A percentile compares a stretch with the other conserved stretches of the same genome.
Conservation (phyloP, 225 moss, liverwort and hornwort species). For the Marchantia polymorpha region DNA sequence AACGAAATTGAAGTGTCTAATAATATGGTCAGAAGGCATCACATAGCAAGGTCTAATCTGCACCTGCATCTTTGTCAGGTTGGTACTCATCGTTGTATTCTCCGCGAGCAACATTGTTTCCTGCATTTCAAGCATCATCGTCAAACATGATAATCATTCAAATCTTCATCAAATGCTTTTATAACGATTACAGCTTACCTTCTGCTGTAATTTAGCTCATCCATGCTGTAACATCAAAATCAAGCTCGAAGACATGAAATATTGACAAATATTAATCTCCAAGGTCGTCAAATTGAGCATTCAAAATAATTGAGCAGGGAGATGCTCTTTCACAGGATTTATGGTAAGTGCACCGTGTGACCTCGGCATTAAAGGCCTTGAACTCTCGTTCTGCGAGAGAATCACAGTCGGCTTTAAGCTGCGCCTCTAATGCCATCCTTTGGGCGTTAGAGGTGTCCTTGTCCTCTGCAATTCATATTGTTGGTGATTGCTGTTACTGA, state of each 20-base stretch:
- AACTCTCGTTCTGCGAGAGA: conserved; percentile 53
- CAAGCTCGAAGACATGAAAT: neutral
- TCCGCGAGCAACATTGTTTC: conserved; percentile 20
- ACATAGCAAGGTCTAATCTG: neutral
- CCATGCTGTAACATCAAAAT: neutral
- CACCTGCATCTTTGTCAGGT: conserved; percentile 37
- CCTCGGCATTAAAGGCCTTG: conserved; percentile 36
- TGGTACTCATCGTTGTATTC: conserved; percentile 27
- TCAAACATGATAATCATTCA: neutral
- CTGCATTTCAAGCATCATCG: conserved; percentile 2
- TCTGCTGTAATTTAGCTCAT: neutral
- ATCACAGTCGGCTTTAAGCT: conserved; percentile 42
- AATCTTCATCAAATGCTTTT: neutral
- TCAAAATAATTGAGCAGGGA: neutral
- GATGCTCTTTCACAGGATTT: neutral
- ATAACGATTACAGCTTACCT: neutral
- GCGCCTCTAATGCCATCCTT: conserved; percentile 50
- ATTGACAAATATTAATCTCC: neutral
- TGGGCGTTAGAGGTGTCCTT: conserved; percentile 49
- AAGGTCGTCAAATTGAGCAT: neutral
- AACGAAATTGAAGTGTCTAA: neutral
- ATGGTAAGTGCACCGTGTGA: conserved; percentile 13
- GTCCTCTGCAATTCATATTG: conserved; percentile 34
- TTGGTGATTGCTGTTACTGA: no score
- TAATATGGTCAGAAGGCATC: neutral